Conservation (phyloP, 176 grass and related monocot species). For the Thalia dealbata region DNA sequence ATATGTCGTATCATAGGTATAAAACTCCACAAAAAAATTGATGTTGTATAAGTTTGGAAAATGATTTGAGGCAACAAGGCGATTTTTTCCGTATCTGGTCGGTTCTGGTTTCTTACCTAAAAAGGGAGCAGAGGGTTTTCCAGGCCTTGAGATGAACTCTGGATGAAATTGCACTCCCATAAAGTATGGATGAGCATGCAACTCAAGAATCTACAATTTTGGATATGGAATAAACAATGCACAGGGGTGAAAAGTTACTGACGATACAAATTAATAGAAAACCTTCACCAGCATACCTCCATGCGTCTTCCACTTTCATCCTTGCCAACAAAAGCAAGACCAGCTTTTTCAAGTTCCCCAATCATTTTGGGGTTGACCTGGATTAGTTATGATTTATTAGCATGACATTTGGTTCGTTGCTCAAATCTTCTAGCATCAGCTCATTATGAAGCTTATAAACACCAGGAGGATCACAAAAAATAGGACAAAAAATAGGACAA, state of each 20-base stretch:
- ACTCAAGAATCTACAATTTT: constrained; percentile 35
- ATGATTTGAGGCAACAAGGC: neutral
- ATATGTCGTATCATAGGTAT: no score
- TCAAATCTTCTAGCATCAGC: neutral
- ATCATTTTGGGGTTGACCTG: constrained; percentile 54
- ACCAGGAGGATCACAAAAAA: neutral
- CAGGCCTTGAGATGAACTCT: constrained; percentile 40
- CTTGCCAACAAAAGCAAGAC: constrained; percentile 38
- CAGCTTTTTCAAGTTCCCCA: constrained; percentile 33
- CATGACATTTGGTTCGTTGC: neutral
- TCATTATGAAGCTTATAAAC: neutral
- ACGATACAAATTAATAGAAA: neutral
- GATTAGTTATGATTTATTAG: neutral
- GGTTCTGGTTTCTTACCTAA: constrained; percentile 23
- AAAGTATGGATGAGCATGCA: constrained; percentile 39
- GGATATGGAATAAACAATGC: neutral
- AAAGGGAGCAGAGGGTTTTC: constrained; percentile 38
- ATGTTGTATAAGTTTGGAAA: neutral
- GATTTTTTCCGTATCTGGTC: no score
- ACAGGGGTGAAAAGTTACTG: neutral
- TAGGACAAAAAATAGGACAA: neutral
- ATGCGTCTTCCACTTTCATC: constrained; percentile 40
- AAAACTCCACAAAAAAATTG: no score
- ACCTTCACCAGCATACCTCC: constrained; percentile 27
- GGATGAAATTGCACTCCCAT: constrained; percentile 49